Percentiles rank a stretch among this genome's conserved stretches.
Conservation (phyloP, 371 early-diverging fungal species). For the Lichtheimia ornata region DNA sequence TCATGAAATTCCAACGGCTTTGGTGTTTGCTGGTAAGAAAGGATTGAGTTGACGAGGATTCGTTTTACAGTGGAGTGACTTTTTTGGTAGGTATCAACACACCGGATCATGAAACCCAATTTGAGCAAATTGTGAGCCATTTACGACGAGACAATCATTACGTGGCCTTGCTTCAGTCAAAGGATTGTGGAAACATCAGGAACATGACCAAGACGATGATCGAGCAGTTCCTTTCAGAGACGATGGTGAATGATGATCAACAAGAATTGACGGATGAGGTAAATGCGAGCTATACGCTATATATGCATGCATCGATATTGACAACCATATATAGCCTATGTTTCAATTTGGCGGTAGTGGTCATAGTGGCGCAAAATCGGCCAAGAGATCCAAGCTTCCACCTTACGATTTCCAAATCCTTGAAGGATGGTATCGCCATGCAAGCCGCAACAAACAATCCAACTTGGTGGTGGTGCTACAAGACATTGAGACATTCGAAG, state of each 20-base stretch:
- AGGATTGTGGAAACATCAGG: conserved; percentile 61
- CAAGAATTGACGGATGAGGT: conserved; percentile 22
- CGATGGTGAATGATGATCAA: conserved; percentile 29
- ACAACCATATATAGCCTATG: too few species aligned
- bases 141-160: conserved; percentile 30
- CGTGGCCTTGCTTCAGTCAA: conserved; percentile 69
- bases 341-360: conserved; percentile 11
- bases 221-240: conserved; percentile 53
- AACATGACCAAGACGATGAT: conserved; percentile 61
- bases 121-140: conserved; percentile 48
- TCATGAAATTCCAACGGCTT: conserved; percentile 69
- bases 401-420: conserved; percentile 67
- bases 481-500: conserved; percentile 86
- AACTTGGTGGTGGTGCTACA: conserved; percentile 78
- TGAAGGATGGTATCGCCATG: conserved; percentile 64
- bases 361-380: conserved; percentile 11
- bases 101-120: conserved; percentile 46
- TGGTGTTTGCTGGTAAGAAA: conserved; percentile 64
- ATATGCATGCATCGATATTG: too few species aligned
- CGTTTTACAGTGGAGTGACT: not conserved
- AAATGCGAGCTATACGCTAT: not conserved
- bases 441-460: conserved; percentile 17
- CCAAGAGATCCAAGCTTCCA: conserved; percentile 28
- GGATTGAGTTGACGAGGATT: too few species aligned
- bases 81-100: conserved; percentile 36